Evolutionary conservation across 495 filamentous ascomycete species (phyloP), one percentile per base, ranked within the genome.

Genomic region (Podospora didyma): DNA sequence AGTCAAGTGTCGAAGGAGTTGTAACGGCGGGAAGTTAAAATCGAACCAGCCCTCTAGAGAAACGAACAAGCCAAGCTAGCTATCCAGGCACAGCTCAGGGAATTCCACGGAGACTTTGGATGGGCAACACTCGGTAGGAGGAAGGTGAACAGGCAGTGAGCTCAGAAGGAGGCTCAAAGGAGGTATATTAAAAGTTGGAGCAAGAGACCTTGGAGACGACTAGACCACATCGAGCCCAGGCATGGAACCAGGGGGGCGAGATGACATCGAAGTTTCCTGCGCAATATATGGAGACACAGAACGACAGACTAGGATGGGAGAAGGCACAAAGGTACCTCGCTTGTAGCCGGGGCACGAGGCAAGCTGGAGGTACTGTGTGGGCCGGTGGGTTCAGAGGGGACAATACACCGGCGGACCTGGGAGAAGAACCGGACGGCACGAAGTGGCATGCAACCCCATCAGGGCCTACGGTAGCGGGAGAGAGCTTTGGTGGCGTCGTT

Each of bases 161-260:
- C 24, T 46, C 2, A 41, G 49, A 47, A 60, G 37, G 55, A 61
- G 63, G 64, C 62, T 64, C 62, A 67, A 63, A 61, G 57, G 53
- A 53, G 44, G 58, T 56, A 62, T 67, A 65, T 61, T 65, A 71
- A 49, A 54, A 46, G 48, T 52, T 56, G 54, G 54, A 56, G 46
- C 45, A 50, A 12, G 20, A 11, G 5, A 7, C 37, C 21, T 23
- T 60, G 61, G 54, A 62, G 52, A 61, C 35, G 49, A 60, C 66
- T 68, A 69, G 60, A 61, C 62, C 66, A 55, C 52, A 68, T 66
- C 51, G 56, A 69, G 64, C 53, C 61, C 61, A 57, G 56, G 59
- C 54, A 69, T 65, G 66, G 39, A 5, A 42, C 10, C 39, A 58
- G 66, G 56, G 56, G 56, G 44, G 53, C 56, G 60, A 9, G 60